These are phyloP conservation scores for Mucor racemosus DNA, from an alignment of 371 early-diverging fungal species.

Conservation along the genomic window DNA sequence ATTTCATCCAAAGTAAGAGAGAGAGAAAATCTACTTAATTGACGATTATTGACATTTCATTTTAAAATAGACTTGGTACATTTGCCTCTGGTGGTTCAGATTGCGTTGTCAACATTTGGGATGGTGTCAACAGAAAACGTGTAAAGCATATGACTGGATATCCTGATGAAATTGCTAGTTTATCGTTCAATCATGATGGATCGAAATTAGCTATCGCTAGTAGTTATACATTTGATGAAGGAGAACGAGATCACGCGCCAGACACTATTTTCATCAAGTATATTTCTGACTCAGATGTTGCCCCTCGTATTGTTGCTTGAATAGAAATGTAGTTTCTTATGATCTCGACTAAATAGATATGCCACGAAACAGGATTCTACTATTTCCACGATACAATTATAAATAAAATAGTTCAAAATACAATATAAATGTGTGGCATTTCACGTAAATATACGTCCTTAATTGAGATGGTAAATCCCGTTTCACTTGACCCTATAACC, in stretches of 20 bases:
- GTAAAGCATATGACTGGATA: conserved; percentile 79
- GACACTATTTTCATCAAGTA: conserved; percentile 81
- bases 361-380: too few relatives aligned
- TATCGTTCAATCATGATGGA: conserved; percentile 85
- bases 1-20: conserved; percentile 86
- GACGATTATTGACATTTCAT: background rate
- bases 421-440: too few relatives aligned
- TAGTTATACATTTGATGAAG: conserved; percentile 94
- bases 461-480: too few relatives aligned
- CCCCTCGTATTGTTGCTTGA: conserved; percentile 44
- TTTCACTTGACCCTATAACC: too few relatives aligned
- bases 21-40: background rate
- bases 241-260: conserved; percentile 86
- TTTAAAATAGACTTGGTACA: conserved; percentile 71
- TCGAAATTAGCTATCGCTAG: conserved; percentile 84
- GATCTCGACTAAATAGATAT: background rate
- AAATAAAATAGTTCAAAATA: too few relatives aligned
- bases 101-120: conserved; percentile 93
- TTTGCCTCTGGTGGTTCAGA: conserved; percentile 97
- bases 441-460: too few relatives aligned
- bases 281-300: conserved; percentile 72
- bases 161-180: conserved; percentile 83
- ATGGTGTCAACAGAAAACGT: conserved; percentile 89
- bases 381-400: too few relatives aligned
- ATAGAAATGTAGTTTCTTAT: background rate